A percentile compares a stretch with the other conserved stretches of the same genome.
phyloP scores from a whole-genome alignment of 2,329 filamentous ascomycete species.

The Talaromyces sp. region DNA sequence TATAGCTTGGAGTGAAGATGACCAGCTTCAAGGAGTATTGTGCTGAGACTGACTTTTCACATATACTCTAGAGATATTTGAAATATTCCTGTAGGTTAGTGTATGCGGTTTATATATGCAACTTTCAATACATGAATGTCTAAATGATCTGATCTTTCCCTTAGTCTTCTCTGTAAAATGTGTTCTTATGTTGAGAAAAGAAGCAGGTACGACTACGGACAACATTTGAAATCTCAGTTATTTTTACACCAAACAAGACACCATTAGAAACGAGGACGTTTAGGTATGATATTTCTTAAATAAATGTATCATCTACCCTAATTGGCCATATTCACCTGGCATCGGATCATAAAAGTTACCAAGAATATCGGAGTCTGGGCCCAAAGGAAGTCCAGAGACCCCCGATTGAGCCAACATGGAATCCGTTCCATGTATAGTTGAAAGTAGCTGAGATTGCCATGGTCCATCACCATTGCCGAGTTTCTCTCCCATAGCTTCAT shows the following conservation, averaged over 20 bases:
- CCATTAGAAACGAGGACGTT: too few species aligned
- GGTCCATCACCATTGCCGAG: not conserved
- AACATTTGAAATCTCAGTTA: not conserved
- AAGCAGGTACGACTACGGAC: not conserved
- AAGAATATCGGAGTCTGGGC: not conserved
- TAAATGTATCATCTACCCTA: not conserved
- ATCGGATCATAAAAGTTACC: not conserved
- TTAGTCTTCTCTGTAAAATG: not conserved
- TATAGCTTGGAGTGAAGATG: conserved; percentile 3
- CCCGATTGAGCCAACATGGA: not conserved
- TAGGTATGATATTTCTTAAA: not conserved
- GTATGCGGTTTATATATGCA: not conserved
- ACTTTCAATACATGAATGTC: not conserved
- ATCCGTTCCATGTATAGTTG: not conserved
- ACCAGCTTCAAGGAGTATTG: conserved; percentile 3
- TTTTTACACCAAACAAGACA: too few species aligned
- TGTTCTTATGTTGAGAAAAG: not conserved
- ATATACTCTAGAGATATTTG: not conserved
- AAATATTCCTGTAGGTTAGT: not conserved
- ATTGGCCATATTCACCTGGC: not conserved
- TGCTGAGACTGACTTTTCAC: not conserved
- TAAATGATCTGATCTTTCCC: not conserved
- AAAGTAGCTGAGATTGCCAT: not conserved
- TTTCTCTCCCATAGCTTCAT: not conserved
- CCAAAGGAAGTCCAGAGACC: not conserved